These are phyloP conservation scores for Leccinum subrobustum DNA, from an alignment of 1,284 basidiomycete species.

Conservation along the genomic window DNA sequence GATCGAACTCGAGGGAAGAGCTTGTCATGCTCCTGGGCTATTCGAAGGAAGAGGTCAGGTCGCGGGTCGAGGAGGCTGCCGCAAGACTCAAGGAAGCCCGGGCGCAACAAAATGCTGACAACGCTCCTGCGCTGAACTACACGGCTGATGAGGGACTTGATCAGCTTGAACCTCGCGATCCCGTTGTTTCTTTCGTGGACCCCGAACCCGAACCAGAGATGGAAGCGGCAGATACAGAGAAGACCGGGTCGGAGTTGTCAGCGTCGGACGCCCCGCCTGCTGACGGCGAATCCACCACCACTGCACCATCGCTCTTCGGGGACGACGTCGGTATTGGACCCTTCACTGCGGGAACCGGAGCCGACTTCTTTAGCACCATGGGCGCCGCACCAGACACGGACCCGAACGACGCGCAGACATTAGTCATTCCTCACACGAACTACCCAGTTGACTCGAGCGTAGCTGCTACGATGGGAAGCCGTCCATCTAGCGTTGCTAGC, in stretches of 20 bases:
- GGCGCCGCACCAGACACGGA: conserved; percentile 44
- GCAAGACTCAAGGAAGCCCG: conserved; percentile 61
- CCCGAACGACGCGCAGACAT: conserved; percentile 56
- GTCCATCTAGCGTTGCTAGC: conserved; percentile 79
- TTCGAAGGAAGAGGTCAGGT: conserved; percentile 50
- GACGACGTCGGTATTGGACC: conserved; percentile 68
- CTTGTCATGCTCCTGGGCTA: no score
- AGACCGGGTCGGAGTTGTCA: conserved; percentile 75
- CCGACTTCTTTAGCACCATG: conserved; percentile 90
- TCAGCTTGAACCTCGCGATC: conserved; percentile 50
- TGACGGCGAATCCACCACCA: conserved; percentile 78
- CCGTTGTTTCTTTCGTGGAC: conserved; percentile 78
- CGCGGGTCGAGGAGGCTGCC: conserved; percentile 35
- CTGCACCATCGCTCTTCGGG: conserved; percentile 86
- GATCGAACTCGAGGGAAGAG: conserved; percentile 82
- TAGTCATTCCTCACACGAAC: conserved; percentile 75
- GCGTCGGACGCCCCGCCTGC: conserved; percentile 66
- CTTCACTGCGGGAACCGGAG: conserved; percentile 61
- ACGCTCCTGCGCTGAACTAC: conserved; percentile 32
- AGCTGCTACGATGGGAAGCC: conserved; percentile 86
- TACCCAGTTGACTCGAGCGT: conserved; percentile 84
- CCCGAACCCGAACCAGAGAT: conserved; percentile 41
- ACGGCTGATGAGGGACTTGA: conserved; percentile 42
- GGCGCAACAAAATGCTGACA: conserved; percentile 19
- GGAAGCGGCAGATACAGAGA: conserved; percentile 42